Conservation (phyloP, 192 early-diverging fungal genomes). For the Backusella parvicylindrica region DNA sequence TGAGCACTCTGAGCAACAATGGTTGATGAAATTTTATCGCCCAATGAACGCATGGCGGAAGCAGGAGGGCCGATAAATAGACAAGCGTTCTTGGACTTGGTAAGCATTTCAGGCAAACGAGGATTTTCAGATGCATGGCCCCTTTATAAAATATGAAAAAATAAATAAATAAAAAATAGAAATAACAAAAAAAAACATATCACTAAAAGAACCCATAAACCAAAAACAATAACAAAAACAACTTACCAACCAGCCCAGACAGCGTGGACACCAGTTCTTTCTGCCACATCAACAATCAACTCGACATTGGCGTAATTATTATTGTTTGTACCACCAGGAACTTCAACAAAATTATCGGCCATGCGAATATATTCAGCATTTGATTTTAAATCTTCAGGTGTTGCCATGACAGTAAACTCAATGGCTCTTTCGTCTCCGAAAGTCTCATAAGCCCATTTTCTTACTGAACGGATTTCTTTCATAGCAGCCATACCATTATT, state of each 20-base stretch:
- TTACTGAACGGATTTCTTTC: slow-evolving; percentile 96
- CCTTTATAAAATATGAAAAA: slow-evolving; percentile 37
- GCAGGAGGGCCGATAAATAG: slow-evolving; percentile 97
- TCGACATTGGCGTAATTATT: slow-evolving; percentile 99
- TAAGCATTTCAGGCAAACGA: slow-evolving; percentile 85
- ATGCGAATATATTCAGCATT: slow-evolving; percentile 99
- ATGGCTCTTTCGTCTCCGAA: slow-evolving; percentile 96
- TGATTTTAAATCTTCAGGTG: slow-evolving; percentile 92
- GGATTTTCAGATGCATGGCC: slow-evolving; percentile 99
- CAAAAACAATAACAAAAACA: not conserved
- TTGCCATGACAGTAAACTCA: slow-evolving; percentile 96
- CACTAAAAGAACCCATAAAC: not conserved
- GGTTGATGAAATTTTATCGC: slow-evolving; percentile 99
- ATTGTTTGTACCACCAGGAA: slow-evolving; percentile 95
- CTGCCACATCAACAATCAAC: slow-evolving; percentile 96
- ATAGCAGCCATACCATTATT: slow-evolving; percentile 99
- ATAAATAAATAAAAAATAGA: not conserved
- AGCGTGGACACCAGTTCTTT: slow-evolving; percentile 89
- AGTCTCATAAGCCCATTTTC: slow-evolving; percentile 97
- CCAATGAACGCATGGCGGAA: slow-evolving; percentile 93
- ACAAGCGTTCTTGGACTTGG: slow-evolving; percentile 70
- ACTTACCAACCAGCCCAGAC: slow-evolving; percentile 92
- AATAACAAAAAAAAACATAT: not conserved
- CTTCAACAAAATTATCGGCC: slow-evolving; percentile 98
- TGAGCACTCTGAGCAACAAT: slow-evolving; percentile 96